phyloP scores from a whole-genome alignment of 2,329 filamentous ascomycete species.

The Pezizomycotina sp. region DNA sequence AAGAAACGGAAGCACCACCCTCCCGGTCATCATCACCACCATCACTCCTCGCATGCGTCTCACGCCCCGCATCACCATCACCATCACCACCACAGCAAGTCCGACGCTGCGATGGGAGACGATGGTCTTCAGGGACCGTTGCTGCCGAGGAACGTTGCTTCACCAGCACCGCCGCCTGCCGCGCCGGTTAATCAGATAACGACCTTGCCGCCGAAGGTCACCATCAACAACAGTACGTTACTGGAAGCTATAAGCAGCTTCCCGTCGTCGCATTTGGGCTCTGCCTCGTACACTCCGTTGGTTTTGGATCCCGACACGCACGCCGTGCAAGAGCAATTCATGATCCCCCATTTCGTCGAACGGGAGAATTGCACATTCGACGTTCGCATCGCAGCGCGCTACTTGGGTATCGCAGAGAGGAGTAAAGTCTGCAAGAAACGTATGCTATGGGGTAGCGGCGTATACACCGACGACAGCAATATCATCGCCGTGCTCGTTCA shows the following conservation, averaged over 20 bases:
- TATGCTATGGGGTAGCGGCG: conserved; percentile 79
- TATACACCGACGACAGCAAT: conserved; percentile 94
- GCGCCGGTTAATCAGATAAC: conserved; percentile 21
- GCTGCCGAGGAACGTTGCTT: too few relatives aligned
- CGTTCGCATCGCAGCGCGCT: conserved; percentile 66
- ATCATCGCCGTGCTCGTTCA: conserved; percentile 86
- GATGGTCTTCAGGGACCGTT: conserved; percentile 1
- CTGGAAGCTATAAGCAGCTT: conserved; percentile 21
- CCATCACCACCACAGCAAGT: conserved; percentile 9
- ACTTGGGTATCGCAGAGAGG: conserved; percentile 51
- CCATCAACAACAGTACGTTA: conserved; percentile 23
- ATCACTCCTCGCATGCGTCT: conserved; percentile 31
- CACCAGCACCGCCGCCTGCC: conserved; percentile 19
- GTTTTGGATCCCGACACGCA: too few relatives aligned
- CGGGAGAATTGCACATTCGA: conserved; percentile 84
- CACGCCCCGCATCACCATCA: conserved; percentile 23
- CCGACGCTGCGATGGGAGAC: conserved; percentile 23
- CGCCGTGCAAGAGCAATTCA: conserved; percentile 40
- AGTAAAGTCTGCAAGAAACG: conserved; percentile 70
- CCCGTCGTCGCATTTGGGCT: too few relatives aligned
- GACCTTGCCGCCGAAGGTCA: conserved; percentile 23
- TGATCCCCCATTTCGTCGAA: conserved; percentile 57
- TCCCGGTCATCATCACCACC: conserved; percentile 38
- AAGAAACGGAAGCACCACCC: conserved; percentile 32
- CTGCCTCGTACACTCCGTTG: too few relatives aligned